Base-by-base conservation (phyloP, 1,139 yeast species). In the Suhomyces atakaporum region DNA sequence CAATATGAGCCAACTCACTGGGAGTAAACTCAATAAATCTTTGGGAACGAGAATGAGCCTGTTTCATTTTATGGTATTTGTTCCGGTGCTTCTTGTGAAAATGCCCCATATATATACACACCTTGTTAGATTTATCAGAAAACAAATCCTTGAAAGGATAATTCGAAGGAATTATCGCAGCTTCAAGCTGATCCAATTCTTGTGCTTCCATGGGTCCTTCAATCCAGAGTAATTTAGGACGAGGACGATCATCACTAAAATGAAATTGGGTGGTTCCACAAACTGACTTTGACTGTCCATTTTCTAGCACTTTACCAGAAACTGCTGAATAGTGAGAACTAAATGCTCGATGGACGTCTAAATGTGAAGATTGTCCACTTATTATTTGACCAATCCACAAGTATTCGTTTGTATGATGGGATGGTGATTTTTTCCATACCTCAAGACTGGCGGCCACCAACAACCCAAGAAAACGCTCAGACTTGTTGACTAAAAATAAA, bases 331-430 rank as follows among this genome's bases (percentile, higher is more conserved):
- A 42, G 11, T 35, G 29, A 16, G 26, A 27, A 28, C 40, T 45
- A 23, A 45, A 39, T 1, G 33, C 27, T 27, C 25, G 30, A 16
- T 38, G 35, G 25, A 24, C 19, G 16, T 23, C 21, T 6, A 7
- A 5, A 7, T 12, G 22, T 5, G 18, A 14, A n/a, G 28, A 8
- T 5, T 21, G 16, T 1, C 45, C 47, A 6, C 46, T 31, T 8
- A 46, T 32, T 9, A 40, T 18, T 14, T 39, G 46, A 16, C 43
- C 45, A 14, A 46, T 31, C 50, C 50, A 46, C 29, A 46, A 38
- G 21, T 35, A 36, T 33, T 45, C 46, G 18, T 43, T 39, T n/a
- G 38, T 8, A 5, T 20, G 25, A 20, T 37, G 37, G n/a, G n/a
- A n/a, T 4, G 13, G 9, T 3, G 22, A 21, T 10, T 11, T 15